Conservation (phyloP, 2,329 filamentous ascomycete genomes). For the Penicillium vulpinum region DNA sequence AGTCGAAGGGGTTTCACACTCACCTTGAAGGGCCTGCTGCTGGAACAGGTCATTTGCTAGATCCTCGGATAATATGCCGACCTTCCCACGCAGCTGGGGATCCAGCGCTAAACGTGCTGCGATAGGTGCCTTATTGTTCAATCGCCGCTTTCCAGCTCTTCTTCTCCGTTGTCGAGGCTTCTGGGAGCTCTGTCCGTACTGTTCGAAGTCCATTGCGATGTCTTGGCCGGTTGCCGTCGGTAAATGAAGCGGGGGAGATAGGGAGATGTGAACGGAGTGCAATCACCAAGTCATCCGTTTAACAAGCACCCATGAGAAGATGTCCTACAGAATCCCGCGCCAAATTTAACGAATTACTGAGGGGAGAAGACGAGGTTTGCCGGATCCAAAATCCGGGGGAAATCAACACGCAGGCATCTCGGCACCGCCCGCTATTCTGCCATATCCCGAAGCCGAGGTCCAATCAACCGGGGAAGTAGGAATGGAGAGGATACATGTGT, state of each 20-base stretch:
- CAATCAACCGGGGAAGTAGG: slow-evolving; percentile 9
- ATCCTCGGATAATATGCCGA: slow-evolving; percentile 83
- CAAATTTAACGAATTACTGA: slow-evolving; percentile 3
- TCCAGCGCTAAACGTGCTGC: slow-evolving; percentile 81
- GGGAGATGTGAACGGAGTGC: slow-evolving; percentile 10
- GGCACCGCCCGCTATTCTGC: slow-evolving; percentile 37
- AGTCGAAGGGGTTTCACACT: slow-evolving; percentile 8
- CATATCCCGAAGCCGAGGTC: slow-evolving; percentile 40
- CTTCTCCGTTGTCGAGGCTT: slow-evolving; percentile 55
- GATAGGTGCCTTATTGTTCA: slow-evolving; percentile 67
- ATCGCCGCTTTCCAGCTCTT: slow-evolving; percentile 47
- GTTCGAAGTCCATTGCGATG: slow-evolving; percentile 46
- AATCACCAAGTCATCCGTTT: slow-evolving; percentile 16
- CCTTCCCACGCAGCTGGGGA: slow-evolving; percentile 78
- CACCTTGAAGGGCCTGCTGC: slow-evolving; percentile 56
- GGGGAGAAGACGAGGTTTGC: slow-evolving; percentile 13
- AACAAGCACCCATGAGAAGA: slow-evolving; percentile 6
- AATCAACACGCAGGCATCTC: slow-evolving; percentile 26
- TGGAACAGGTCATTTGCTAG: slow-evolving; percentile 77
- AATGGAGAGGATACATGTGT: not conserved
- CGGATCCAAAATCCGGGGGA: slow-evolving; percentile 36
- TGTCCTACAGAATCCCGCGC: not conserved
- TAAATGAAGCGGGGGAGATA: slow-evolving; percentile 11
- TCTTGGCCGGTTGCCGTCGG: slow-evolving; percentile 24
- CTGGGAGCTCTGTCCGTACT: slow-evolving; percentile 39